Conservation (phyloP, 2,329 filamentous ascomycete genomes). For the Blumeria graminis region DNA sequence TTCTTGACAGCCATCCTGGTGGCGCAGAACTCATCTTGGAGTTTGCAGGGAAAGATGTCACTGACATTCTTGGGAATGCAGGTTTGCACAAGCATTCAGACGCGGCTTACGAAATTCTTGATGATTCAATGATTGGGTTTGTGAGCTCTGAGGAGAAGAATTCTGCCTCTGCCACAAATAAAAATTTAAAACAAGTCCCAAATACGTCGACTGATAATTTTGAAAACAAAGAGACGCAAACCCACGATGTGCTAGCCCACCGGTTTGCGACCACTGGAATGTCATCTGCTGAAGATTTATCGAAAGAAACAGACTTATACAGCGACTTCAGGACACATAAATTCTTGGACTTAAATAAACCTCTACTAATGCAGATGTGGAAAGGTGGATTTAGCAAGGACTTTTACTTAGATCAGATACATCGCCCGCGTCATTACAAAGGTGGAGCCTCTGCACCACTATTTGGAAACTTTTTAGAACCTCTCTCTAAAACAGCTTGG, state of each 20-base stretch:
- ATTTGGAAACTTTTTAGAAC: constrained; percentile 97
- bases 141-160: constrained; percentile 29
- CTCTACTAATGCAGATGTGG: constrained; percentile 75
- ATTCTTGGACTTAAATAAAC: constrained; percentile 71
- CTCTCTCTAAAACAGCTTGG: constrained; percentile 87
- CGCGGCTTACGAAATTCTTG: constrained; percentile 82
- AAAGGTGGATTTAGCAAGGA: constrained; percentile 68
- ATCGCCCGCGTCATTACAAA: constrained; percentile 85
- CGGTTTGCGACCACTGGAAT: constrained; percentile 47
- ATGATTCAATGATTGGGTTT: constrained; percentile 69
- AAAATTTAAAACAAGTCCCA: constrained; percentile 19
- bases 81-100: constrained; percentile 72
- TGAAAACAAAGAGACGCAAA: constrained; percentile 17
- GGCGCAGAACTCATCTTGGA: constrained; percentile 72
- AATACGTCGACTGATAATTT: constrained; percentile 24
- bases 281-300: constrained; percentile 69
- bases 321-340: constrained; percentile 75
- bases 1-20: constrained; percentile 74
- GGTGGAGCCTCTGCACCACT: constrained; percentile 78
- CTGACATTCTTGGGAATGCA: constrained; percentile 58
- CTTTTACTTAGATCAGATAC: constrained; percentile 94
- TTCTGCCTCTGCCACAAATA: constrained; percentile 17
- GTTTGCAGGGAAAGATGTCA: constrained; percentile 71
- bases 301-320: constrained; percentile 53
- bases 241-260: too few relatives aligned